Evolutionary conservation across 345 rosid species (phyloP), one percentile per base, ranked within the genome.

Genomic region (Brassica nigra): DNA sequence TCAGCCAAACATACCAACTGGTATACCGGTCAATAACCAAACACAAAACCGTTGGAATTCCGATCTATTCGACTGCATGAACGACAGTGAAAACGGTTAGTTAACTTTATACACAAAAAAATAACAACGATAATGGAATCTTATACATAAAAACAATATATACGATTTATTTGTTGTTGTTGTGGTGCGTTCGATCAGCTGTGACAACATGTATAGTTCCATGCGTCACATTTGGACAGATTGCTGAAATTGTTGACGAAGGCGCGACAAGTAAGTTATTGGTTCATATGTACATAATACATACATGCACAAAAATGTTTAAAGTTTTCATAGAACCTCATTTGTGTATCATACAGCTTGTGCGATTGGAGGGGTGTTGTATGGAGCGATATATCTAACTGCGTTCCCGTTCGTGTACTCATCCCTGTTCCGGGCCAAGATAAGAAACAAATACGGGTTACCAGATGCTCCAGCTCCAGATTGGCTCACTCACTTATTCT

Each of bases 21-120:
- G 68, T 59, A 44, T 20, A 69, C 74, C 74, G 4, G 36, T 76
- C 68, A 30, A 30, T 68, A 31, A 31, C 75, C 75, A 49, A 62
- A 23, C 70, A 47, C 65, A 63, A 77, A 77, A 70, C 4, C 70
- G 1, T 27, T 91, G 96, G 96, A 84, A 18, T 62, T 86, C 86
- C 9, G 88, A 86, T 15, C 77, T 91, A 3, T 89, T 89, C 59
- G 90, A 86, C 62, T 89, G 89, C 86, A 84, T 89, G 91, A 88
- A 91, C 16, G 91, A 91, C 62, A 87, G 90, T 12, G 72, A 27
- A 63, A 91, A 88, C 66, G 90, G 97, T 91, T 15, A 66, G 70
- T 42, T 62, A 44, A n/a, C n/a, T n/a, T n/a, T n/a, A n/a, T n/a
- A n/a, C n/a, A n/a, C n/a, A n/a, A n/a, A n/a, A n/a, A n/a, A n/a